These are phyloP conservation scores for Mucor mucedo DNA, from an alignment of 371 early-diverging fungal species.

Conservation along the genomic window DNA sequence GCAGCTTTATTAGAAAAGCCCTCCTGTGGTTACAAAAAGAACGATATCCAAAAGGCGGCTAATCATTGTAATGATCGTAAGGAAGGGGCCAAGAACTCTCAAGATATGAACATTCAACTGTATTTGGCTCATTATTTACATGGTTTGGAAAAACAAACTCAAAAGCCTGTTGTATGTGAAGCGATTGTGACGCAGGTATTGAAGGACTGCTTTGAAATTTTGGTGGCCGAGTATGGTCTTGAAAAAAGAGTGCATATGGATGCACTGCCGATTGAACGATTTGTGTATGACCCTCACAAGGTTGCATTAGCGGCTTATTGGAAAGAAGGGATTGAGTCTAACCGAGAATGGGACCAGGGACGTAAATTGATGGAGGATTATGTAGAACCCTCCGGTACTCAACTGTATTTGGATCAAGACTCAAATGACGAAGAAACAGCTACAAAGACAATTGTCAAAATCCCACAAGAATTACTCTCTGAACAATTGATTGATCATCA, in stretches of 20 bases:
- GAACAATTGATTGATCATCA: slow-evolving; percentile 25
- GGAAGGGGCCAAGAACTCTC: slow-evolving; percentile 80
- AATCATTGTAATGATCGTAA: slow-evolving; percentile 84
- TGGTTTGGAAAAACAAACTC: slow-evolving; percentile 40
- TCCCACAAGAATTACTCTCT: slow-evolving; percentile 16
- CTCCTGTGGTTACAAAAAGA: slow-evolving; percentile 51
- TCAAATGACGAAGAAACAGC: slow-evolving; percentile 17
- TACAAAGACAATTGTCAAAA: slow-evolving; percentile 13
- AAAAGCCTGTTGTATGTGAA: slow-evolving; percentile 39
- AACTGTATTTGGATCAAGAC: slow-evolving; percentile 22
- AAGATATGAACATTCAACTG: slow-evolving; percentile 79
- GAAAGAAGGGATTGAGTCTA: slow-evolving; percentile 44
- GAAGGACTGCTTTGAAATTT: slow-evolving; percentile 70
- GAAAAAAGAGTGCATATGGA: slow-evolving; percentile 69
- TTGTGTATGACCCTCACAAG: slow-evolving; percentile 39
- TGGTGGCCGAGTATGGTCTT: slow-evolving; percentile 75
- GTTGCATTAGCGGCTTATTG: slow-evolving; percentile 48
- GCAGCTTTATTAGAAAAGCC: slow-evolving; percentile 46
- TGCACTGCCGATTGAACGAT: slow-evolving; percentile 65
- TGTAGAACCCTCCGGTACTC: slow-evolving; percentile 9
- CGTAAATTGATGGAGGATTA: slow-evolving; percentile 16
- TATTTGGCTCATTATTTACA: slow-evolving; percentile 73
- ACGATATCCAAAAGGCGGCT: slow-evolving; percentile 59
- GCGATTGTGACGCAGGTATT: slow-evolving; percentile 59
- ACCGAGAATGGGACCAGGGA: slow-evolving; percentile 14